Base-by-base conservation (phyloP, 352 stramenopile genomes). In the Phytophthora podocarpi region DNA sequence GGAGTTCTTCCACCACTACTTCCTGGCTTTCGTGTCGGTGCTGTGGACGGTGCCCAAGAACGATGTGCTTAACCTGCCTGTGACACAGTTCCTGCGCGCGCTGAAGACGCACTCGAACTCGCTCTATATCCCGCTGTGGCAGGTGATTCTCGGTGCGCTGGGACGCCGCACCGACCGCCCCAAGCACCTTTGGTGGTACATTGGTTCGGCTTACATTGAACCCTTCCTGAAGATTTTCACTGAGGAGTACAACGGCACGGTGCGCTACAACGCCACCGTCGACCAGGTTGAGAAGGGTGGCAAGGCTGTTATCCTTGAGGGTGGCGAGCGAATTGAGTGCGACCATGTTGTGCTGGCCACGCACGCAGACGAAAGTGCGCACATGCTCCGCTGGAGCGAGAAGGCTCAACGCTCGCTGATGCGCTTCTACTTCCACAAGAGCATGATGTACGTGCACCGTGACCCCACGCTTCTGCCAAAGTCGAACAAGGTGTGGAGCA, bases 1-100 rank as follows among this genome's bases (percentile, higher is more conserved):
- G 26, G 83, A 91, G 67, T 95, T 95, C 62, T 89, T 93, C 72
- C 86, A 84, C 59, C 84, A 93, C 70, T 95, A 95, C 78, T 95
- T 89, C 75, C 66, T 93, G 23, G 82, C 86, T 37, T 95, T 95
- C 63, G 85, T 91, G 15, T 74, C 86, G 18, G 93, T 95, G 60
- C 70, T 95, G 40, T 95, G 86, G 86, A 95, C 84, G 28, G 77
- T 95, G 3, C 86, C 86, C 16, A 93, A 93, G 72, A 42, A 88
- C 51, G 84, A 95, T 50, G 86, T 95, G 51, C 76, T 95, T 56
- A 80, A 90, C 27, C 65, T 95, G 27, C 86, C 86, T 1, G 86
- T 84, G 30, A 88, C 84, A 50, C 86, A 95, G 66, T 95, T 95
- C 59, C 76, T 95, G 58, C 86, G 86, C 28, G 93, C 84, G 55